Conservation (phyloP, 306 rosid species). For the Lablab purpureus region DNA sequence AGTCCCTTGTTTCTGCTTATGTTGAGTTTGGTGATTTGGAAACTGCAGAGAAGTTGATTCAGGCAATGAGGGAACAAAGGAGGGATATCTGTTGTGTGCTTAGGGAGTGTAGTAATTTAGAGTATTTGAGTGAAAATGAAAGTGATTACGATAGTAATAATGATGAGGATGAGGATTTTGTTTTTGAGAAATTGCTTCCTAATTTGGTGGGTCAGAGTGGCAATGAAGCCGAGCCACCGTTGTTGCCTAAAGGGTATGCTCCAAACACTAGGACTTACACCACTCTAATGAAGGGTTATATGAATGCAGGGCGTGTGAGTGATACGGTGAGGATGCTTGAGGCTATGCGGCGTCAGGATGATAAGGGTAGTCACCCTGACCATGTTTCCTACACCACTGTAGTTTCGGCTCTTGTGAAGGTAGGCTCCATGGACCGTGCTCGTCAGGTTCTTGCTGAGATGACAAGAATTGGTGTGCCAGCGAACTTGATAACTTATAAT, state of each 20-base stretch:
- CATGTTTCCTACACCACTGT: slow-evolving; percentile 94
- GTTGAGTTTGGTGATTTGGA: slow-evolving; percentile 83
- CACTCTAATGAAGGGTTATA: slow-evolving; percentile 93
- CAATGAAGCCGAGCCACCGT: slow-evolving; percentile 58
- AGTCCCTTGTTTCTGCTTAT: slow-evolving; percentile 82
- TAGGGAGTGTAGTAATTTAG: slow-evolving; percentile 51
- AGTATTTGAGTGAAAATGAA: slow-evolving; percentile 37
- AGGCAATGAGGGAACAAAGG: slow-evolving; percentile 89
- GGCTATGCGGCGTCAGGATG: slow-evolving; percentile 86
- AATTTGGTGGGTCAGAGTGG: slow-evolving; percentile 52
- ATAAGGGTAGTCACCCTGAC: slow-evolving; percentile 82
- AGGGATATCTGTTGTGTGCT: slow-evolving; percentile 74
- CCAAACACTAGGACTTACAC: slow-evolving; percentile 87
- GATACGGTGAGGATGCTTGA: slow-evolving; percentile 89
- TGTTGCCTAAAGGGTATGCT: slow-evolving; percentile 68
- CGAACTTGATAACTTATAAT: slow-evolving; percentile 87
- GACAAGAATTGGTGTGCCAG: slow-evolving; percentile 77
- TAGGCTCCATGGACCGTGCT: slow-evolving; percentile 87
- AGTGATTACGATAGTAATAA: slow-evolving; percentile 34
- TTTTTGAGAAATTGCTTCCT: slow-evolving; percentile 80
- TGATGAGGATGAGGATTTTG: slow-evolving; percentile 14
- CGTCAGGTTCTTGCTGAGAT: slow-evolving; percentile 89
- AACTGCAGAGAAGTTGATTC: slow-evolving; percentile 82
- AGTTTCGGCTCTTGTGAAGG: slow-evolving; percentile 83
- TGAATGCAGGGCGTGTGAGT: slow-evolving; percentile 80